Base-by-base conservation (phyloP, 2,329 filamentous ascomycete species). In the Teratosphaeriaceae sp. region DNA sequence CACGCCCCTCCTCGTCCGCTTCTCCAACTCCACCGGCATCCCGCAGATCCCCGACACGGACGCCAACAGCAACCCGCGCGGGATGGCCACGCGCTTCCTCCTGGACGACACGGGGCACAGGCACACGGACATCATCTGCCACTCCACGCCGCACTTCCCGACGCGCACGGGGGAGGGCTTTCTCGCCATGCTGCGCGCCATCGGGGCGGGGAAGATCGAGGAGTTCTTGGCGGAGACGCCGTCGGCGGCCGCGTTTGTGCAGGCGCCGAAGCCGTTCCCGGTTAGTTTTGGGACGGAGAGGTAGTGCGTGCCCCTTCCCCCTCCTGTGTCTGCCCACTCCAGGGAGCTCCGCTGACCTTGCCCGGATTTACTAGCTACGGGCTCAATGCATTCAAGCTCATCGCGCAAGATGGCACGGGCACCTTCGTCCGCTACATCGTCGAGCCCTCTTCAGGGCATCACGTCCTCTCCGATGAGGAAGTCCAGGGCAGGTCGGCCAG, bases 111-210 rank as follows among this genome's bases (percentile, higher is more conserved):
- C 59, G 16, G 64, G 65, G 1, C 63, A 67, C 12, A 57, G 65
- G 16, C 76, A 80, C 58, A 79, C 75, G 1, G 76, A 80, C 53
- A 73, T 80, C 50, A 62, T 80, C 39, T 59, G 66, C 0, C 75
- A 79, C 58, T 73, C 68, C 1, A 73, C 71, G 1, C 64, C 69
- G 2, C 69, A 65, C 56, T 79, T 79, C 58, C 75, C 76, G 0
- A 67, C 66, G 0, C 63, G 67, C 26, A 76, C 71, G 0, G 74
- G 74, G 12, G 73, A 67, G 12, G 72, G 71, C n/a, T 74, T 77
- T 36, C 65, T 77, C 1, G 64, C 65, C 7, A 65, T 78, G 38
- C 62, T 78, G 23, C 50, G 56, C n/a, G 67, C 71, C 0, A 50
- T 72, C 1, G 63, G 56, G 0, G 58, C 60, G 9, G 65, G 64